Percentiles rank a stretch among this genome's conserved stretches.
Evolutionary conservation across 192 early-diverging fungal species (phyloP).

Genomic region (Entophlyctis helioformis): DNA sequence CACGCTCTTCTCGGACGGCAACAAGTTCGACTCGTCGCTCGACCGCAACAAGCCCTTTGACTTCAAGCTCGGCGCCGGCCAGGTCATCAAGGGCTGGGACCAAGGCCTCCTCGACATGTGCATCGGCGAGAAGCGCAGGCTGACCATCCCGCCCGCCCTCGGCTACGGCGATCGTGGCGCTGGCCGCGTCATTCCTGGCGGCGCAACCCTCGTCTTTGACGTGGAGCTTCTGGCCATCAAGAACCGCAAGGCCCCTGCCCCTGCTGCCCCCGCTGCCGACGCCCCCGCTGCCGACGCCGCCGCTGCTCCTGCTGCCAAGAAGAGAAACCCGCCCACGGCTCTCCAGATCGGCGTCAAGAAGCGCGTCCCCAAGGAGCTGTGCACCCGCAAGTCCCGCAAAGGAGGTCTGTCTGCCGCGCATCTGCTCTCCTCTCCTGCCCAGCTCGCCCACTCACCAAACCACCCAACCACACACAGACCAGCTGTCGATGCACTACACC

Average conservation of each 20-base stretch:
- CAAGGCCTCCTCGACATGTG: constrained; percentile 64
- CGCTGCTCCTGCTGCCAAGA: too few species aligned
- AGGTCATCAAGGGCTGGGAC: constrained; percentile 78
- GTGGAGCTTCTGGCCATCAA: constrained; percentile 58
- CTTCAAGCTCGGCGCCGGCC: constrained; percentile 50
- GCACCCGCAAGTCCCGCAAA: constrained; percentile 20
- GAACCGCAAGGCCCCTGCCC: too few species aligned
- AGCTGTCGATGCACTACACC: constrained; percentile 64
- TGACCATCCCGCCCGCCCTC: constrained; percentile 59
- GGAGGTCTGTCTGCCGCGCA: too few species aligned
- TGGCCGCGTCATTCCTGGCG: constrained; percentile 29
- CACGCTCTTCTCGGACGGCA: constrained; percentile 32
- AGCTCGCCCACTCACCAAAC: too few species aligned
- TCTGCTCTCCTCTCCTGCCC: too few species aligned
- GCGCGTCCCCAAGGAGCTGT: constrained; percentile 34
- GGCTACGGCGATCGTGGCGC: constrained; percentile 42
- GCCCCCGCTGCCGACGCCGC: too few species aligned
- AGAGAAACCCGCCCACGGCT: constrained; percentile 19
- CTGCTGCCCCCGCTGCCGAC: too few species aligned
- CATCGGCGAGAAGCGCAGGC: constrained; percentile 62
- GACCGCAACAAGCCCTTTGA: constrained; percentile 57
- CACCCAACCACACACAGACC: constrained; percentile 30
- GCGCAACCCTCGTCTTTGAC: constrained; percentile 64
- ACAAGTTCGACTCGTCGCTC: constrained; percentile 61
- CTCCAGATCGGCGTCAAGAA: constrained; percentile 49